Percentiles rank a stretch among this genome's conserved stretches.
phyloP scores from a whole-genome alignment of 2,329 filamentous ascomycete genomes.

The Verticillium klebahnii region DNA sequence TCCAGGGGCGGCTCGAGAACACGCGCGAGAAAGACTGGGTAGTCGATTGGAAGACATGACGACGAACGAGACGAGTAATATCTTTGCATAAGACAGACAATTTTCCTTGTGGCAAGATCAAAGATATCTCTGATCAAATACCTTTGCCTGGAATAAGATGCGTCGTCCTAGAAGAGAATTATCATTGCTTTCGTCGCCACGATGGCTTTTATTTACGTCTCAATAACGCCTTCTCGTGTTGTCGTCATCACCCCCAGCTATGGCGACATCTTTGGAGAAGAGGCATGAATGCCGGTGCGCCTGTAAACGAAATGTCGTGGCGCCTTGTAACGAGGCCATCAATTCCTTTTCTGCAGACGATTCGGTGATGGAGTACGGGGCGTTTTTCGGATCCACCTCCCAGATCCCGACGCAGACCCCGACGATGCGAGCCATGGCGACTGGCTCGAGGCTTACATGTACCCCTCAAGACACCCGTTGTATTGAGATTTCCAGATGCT shows the following conservation, averaged over 20 bases:
- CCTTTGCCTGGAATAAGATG: background rate
- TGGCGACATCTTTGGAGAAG: background rate
- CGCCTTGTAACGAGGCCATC: background rate
- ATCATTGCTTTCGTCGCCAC: background rate
- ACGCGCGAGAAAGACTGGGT: background rate
- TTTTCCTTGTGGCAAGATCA: too few relatives aligned
- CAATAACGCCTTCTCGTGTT: background rate
- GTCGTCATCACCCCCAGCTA: background rate
- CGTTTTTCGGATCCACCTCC: too few relatives aligned
- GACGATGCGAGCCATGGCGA: too few relatives aligned
- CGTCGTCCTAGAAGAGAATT: background rate
- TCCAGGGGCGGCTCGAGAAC: background rate
- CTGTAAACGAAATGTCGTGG: background rate
- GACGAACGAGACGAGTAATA: too few relatives aligned
- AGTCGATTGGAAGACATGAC: background rate
- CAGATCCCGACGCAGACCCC: too few relatives aligned
- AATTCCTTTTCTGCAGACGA: background rate
- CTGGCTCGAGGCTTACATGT: too few relatives aligned
- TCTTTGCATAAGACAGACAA: too few relatives aligned
- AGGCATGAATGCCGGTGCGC: background rate
- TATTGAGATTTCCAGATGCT: too few relatives aligned
- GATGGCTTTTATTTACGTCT: background rate
- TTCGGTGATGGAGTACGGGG: too few relatives aligned
- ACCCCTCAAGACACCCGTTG: too few relatives aligned
- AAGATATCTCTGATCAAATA: too few relatives aligned